Percentiles rank a stretch among this genome's conserved stretches.
phyloP scores from a whole-genome alignment of 2,329 filamentous ascomycete species.

The Diaporthe eres region DNA sequence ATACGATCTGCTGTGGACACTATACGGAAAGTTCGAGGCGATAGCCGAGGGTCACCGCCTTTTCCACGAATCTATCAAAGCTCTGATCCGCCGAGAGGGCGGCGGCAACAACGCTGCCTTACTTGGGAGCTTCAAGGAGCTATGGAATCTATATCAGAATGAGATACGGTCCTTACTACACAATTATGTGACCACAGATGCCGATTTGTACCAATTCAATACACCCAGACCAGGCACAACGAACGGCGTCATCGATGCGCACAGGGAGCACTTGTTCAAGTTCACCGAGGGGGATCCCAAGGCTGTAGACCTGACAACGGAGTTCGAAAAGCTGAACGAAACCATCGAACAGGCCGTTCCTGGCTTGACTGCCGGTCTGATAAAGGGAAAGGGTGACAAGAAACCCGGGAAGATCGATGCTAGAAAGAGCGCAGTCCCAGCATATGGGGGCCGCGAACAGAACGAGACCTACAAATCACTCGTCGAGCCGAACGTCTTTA shows the following conservation, averaged over 20 bases:
- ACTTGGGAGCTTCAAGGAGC: constrained; percentile 91
- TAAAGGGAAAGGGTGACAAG: constrained; percentile 49
- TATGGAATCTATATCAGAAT: constrained; percentile 98
- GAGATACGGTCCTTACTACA: constrained; percentile 95
- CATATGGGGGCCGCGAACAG: constrained; percentile 56
- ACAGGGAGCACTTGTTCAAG: constrained; percentile 82
- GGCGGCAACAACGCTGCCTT: constrained; percentile 74
- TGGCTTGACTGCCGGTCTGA: constrained; percentile 83
- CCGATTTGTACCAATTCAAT: constrained; percentile 77
- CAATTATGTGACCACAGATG: constrained; percentile 95
- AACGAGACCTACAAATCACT: constrained; percentile 84
- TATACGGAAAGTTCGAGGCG: constrained; percentile 97
- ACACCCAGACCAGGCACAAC: constrained; percentile 62
- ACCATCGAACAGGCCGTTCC: constrained; percentile 95
- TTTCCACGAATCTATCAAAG: constrained; percentile 91
- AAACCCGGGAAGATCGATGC: constrained; percentile 50
- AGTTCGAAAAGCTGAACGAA: constrained; percentile 89
- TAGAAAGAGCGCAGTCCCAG: constrained; percentile 57
- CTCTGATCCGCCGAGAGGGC: constrained; percentile 87
- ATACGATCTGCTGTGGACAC: constrained; percentile 89
- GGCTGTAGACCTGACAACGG: constrained; percentile 82
- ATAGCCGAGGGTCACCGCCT: constrained; percentile 96
- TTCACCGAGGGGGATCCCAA: constrained; percentile 88
- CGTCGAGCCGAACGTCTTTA: constrained; percentile 98
- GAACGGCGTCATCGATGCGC: constrained; percentile 62